Base-by-base conservation (phyloP, 495 filamentous ascomycete genomes). In the Sordaria brevicollis region DNA sequence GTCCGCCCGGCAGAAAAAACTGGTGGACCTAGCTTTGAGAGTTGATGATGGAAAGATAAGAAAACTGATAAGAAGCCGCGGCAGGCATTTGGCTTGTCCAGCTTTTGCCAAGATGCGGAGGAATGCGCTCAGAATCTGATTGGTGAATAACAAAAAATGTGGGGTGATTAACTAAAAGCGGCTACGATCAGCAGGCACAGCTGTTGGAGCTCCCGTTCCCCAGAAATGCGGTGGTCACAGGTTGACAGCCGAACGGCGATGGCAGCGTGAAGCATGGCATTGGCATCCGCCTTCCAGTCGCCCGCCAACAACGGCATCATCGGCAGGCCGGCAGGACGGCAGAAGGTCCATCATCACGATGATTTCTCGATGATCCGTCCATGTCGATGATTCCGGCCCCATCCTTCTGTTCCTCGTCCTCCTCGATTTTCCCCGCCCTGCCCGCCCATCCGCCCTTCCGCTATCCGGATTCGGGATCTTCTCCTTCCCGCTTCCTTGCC, bases 1-100 rank as follows among this genome's bases (percentile, higher is more conserved):
- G 76, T 74, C 76, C 75, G 76, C 76, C 75, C 72, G 76, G 76
- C 76, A 78, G 74, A 78, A 78, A 76, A 73, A 21, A 65, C 8
- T 57, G 49, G 49, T 57, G 49, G 49, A 31, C 49, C 49, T 31
- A 57, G 49, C 49, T 57, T 57, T 6, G 49, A 31, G 49, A 57
- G 25, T 5, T 57, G 13, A 57, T 5, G 5, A 57, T 31, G 13
- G 25, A 13, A n/a, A 7, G 49, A 57, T 57, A 57, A 57, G 13
- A 10, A n/a, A 17, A 13, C 49, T 31, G 49, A 57, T 57, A 57
- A 62, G 25, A 31, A 2, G 5, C 13, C 21, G 25, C 49, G 49
- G 49, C 49, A 62, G 49, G 49, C 49, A 62, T 62, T 57, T 62
- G 49, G 41, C 65, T 35, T 41, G 36, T 65, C 35, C 31, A 57